phyloP scores from a whole-genome alignment of 768 basidiomycete species.

The Rhodotorula taiwanensis region DNA sequence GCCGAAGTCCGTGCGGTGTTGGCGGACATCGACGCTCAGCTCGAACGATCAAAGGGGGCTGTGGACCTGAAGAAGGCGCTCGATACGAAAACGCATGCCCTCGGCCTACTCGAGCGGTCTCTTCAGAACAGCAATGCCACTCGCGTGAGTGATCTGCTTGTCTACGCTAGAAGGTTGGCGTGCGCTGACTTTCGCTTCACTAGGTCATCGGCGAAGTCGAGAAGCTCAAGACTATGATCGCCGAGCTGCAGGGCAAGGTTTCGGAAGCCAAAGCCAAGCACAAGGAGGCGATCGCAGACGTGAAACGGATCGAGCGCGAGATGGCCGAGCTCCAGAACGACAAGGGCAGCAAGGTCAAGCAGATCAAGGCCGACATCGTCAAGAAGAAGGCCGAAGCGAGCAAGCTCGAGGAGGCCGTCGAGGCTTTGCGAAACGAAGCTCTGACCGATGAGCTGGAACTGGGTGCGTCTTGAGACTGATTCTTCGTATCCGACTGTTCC shows the following conservation, averaged over 20 bases:
- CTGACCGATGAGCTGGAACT: slow-evolving; percentile 80
- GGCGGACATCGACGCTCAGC: slow-evolving; percentile 54
- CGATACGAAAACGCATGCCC: slow-evolving; percentile 84
- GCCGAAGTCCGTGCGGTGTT: slow-evolving; percentile 52
- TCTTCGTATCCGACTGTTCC: slow-evolving; percentile 7
- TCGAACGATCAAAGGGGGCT: slow-evolving; percentile 48
- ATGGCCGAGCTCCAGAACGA: slow-evolving; percentile 99
- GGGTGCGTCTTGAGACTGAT: slow-evolving; percentile 56
- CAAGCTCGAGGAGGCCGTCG: slow-evolving; percentile 72
- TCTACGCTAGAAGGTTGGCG: background rate
- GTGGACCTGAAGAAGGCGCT: slow-evolving; percentile 56
- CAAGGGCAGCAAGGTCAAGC: slow-evolving; percentile 91
- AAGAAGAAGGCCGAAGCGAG: slow-evolving; percentile 73
- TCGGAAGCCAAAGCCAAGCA: slow-evolving; percentile 67
- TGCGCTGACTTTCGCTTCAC: background rate
- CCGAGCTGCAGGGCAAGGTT: slow-evolving; percentile 55
- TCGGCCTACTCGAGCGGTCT: slow-evolving; percentile 72
- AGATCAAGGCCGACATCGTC: slow-evolving; percentile 75
- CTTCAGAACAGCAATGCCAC: slow-evolving; percentile 82
- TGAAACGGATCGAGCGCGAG: slow-evolving; percentile 83
- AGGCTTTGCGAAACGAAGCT: slow-evolving; percentile 79
- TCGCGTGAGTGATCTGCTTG: slow-evolving; percentile 53
- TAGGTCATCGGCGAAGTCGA: slow-evolving; percentile 79
- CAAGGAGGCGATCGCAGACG: slow-evolving; percentile 64
- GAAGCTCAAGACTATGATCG: slow-evolving; percentile 59